phyloP scores from a whole-genome alignment of 345 rosid genomes.

The Anastatica hierochuntica region DNA sequence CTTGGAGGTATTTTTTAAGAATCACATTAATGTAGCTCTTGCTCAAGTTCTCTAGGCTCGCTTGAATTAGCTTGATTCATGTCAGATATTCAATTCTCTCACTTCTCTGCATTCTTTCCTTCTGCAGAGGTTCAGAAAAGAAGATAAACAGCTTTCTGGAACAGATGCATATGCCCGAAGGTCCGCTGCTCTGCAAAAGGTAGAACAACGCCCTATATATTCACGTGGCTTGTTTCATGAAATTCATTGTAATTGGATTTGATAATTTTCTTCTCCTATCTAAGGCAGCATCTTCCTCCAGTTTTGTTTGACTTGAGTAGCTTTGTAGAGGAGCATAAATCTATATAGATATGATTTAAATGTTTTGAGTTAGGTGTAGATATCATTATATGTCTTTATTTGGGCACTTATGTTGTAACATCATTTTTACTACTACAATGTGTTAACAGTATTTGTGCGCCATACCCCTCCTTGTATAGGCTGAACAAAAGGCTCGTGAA shows the following conservation, averaged over 20 bases:
- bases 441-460: neutral
- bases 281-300: no score
- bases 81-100: neutral
- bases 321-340: no score
- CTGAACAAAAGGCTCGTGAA: constrained; percentile 84
- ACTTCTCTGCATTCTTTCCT: neutral
- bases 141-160: constrained; percentile 74
- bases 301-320: no score
- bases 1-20: constrained; percentile 98
- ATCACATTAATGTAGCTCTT: no score
- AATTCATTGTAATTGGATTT: no score
- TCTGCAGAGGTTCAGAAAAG: constrained; percentile 86
- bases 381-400: no score
- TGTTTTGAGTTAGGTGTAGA: no score
- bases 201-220: constrained; percentile 26
- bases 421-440: constrained; percentile 1
- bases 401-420: no score
- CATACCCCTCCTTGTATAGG: constrained; percentile 29
- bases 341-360: no score
- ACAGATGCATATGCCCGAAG: constrained; percentile 79
- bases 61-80: constrained; percentile 6
- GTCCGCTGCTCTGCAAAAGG: constrained; percentile 72
- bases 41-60: neutral
- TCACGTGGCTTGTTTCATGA: neutral
- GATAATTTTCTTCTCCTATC: no score